Conservation (phyloP, 2,329 filamentous ascomycete species). For the Penicillium sp. region DNA sequence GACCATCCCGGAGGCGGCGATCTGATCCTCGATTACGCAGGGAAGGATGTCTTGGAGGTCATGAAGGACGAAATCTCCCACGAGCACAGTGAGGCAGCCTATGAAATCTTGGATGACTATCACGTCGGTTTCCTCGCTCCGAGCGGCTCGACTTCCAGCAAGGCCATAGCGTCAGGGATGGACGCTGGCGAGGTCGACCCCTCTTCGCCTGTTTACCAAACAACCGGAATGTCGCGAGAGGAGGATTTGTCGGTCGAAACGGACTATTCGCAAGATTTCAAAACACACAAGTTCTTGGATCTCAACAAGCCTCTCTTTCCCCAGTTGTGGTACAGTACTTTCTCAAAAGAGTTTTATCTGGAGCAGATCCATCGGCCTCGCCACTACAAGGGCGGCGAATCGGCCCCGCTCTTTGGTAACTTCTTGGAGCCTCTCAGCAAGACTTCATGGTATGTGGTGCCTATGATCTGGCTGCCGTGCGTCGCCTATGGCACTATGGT, state of each 20-base stretch:
- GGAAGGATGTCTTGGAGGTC: conserved; percentile 80
- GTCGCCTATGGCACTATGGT: conserved; percentile 71
- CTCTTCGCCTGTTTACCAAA: conserved; percentile 43
- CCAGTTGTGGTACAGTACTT: conserved; percentile 86
- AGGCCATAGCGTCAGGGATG: conserved; percentile 26
- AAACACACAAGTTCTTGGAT: conserved; percentile 91
- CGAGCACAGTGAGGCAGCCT: conserved; percentile 85
- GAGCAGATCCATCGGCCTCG: conserved; percentile 93
- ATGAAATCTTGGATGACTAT: conserved; percentile 87
- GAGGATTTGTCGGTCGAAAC: conserved; percentile 88
- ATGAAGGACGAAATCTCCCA: conserved; percentile 83
- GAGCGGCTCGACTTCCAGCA: conserved; percentile 53
- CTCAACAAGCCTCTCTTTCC: conserved; percentile 78
- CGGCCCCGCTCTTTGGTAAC: conserved; percentile 93
- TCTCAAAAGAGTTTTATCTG: conserved; percentile 93
- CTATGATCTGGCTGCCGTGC: conserved; percentile 78
- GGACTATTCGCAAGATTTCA: conserved; percentile 73
- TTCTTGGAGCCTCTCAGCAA: conserved; percentile 96
- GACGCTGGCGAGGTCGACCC: conserved; percentile 30
- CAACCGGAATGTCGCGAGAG: conserved; percentile 84
- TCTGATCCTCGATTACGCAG: conserved; percentile 84
- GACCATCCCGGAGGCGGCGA: conserved; percentile 90
- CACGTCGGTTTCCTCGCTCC: conserved; percentile 77
- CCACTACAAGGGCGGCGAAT: conserved; percentile 91
- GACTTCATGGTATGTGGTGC: conserved; percentile 92